Percentiles rank a stretch among this genome's conserved stretches.
Evolutionary conservation across 1,139 yeast species (phyloP).

Genomic region (Pichia sp.): DNA sequence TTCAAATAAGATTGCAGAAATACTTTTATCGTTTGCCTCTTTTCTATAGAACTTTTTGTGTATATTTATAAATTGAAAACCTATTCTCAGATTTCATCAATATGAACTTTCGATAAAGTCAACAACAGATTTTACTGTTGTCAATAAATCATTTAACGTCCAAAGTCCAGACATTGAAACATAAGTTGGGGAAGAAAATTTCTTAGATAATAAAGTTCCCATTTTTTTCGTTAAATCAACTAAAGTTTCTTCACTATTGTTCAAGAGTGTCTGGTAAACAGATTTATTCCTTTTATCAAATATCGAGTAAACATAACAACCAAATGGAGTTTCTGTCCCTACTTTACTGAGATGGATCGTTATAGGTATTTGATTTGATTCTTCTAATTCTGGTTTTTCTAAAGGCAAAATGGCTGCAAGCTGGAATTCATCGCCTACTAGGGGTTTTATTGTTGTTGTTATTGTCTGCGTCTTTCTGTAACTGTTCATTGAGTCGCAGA

Average conservation of each 20-base stretch:
- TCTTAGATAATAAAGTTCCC: slow-evolving; percentile 30
- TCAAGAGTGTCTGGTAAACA: slow-evolving; percentile 31
- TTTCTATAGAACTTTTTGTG: slow-evolving; percentile 1
- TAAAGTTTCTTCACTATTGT: slow-evolving; percentile 30
- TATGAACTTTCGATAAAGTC: slow-evolving; percentile 20
- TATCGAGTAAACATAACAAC: slow-evolving; percentile 31
- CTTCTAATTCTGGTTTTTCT: slow-evolving; percentile 16
- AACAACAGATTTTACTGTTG: slow-evolving; percentile 20
- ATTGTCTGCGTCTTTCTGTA: slow-evolving; percentile 13
- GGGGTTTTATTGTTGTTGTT: slow-evolving; percentile 23
- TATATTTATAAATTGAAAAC: background rate
- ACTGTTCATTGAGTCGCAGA: background rate
- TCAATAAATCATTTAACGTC: slow-evolving; percentile 23
- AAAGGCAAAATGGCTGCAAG: slow-evolving; percentile 26
- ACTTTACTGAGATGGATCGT: slow-evolving; percentile 27
- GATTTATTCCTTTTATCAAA: slow-evolving; percentile 17
- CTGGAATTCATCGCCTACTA: slow-evolving; percentile 29
- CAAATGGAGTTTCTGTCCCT: slow-evolving; percentile 27
- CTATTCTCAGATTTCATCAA: background rate
- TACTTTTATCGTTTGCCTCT: background rate
- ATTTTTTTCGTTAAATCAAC: slow-evolving; percentile 32
- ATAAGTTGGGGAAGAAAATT: slow-evolving; percentile 32
- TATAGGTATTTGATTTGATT: slow-evolving; percentile 29
- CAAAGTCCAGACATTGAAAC: slow-evolving; percentile 31
- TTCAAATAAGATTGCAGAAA: slow-evolving; percentile 44